A percentile compares a stretch with the other conserved stretches of the same genome.
Evolutionary conservation across 345 rosid species (phyloP).

Genomic region (Conringia planisiliqua): DNA sequence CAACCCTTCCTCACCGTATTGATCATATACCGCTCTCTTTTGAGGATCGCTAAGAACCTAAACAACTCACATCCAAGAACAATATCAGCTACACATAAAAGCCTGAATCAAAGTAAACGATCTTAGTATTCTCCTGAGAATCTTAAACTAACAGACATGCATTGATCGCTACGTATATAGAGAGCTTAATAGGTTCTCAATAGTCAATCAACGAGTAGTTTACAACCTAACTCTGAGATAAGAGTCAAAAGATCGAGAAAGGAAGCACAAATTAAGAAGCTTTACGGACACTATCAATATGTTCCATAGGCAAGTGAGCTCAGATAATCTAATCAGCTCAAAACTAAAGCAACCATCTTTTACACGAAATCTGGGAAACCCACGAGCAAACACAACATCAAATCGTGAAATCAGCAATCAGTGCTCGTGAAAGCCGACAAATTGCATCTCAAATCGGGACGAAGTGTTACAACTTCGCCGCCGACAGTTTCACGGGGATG

Average conservation of each 20-base stretch:
- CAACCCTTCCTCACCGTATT: slow-evolving; percentile 73
- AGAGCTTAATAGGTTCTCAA: background rate
- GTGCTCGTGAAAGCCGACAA: background rate
- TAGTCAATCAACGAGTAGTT: background rate
- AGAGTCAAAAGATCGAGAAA: background rate
- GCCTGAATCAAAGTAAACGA: background rate
- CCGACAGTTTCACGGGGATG: background rate
- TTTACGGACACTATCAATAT: background rate
- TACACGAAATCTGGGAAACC: background rate
- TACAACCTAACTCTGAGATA: background rate
- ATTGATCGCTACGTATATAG: background rate
- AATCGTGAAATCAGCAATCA: background rate
- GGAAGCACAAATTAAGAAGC: background rate
- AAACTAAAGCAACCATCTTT: slow-evolving; percentile 12
- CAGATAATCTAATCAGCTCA: background rate
- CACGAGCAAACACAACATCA: background rate
- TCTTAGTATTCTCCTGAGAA: background rate
- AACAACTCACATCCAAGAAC: slow-evolving; percentile 9
- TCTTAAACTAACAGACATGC: background rate
- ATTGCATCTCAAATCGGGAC: background rate
- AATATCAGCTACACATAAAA: background rate
- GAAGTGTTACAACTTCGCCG: background rate
- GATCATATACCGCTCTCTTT: slow-evolving; percentile 70
- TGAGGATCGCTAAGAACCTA: slow-evolving; percentile 85
- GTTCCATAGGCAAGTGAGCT: background rate